phyloP scores from a whole-genome alignment of 2,329 filamentous ascomycete species.

The Fusarium domesticum region DNA sequence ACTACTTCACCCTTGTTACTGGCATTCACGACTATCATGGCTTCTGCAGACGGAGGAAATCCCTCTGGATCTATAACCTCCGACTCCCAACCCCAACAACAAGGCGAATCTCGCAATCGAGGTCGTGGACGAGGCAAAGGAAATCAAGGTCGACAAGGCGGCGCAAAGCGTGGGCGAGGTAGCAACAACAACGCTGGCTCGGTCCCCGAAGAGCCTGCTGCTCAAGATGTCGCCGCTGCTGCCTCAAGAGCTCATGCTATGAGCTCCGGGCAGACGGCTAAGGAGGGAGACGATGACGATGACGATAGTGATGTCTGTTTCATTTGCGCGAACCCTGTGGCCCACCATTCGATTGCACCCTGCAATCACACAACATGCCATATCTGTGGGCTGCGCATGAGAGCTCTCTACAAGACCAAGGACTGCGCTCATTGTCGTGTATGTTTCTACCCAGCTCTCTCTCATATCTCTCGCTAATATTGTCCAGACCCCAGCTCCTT shows the following conservation, averaged over 20 bases:
- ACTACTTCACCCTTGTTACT: background rate
- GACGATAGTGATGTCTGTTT: slow-evolving; percentile 86
- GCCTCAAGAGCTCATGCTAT: slow-evolving; percentile 38
- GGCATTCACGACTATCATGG: slow-evolving; percentile 9
- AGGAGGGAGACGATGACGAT: slow-evolving; percentile 37
- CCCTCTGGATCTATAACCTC: slow-evolving; percentile 12
- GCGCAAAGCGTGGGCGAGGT: slow-evolving; percentile 32
- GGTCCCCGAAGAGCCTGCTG: slow-evolving; percentile 29
- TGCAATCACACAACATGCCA: slow-evolving; percentile 98
- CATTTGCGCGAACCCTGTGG: slow-evolving; percentile 89
- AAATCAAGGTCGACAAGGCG: slow-evolving; percentile 38
- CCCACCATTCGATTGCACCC: slow-evolving; percentile 83
- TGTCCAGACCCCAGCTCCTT: slow-evolving; percentile 63
- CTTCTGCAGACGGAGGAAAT: slow-evolving; percentile 15
- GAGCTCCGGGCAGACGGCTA: slow-evolving; percentile 23
- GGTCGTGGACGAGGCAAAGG: slow-evolving; percentile 43
- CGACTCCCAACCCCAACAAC: slow-evolving; percentile 20
- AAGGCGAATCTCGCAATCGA: slow-evolving; percentile 35
- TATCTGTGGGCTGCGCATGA: slow-evolving; percentile 86
- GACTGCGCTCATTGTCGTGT: slow-evolving; percentile 95
- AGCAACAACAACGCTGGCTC: slow-evolving; percentile 22
- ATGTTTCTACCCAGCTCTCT: slow-evolving; percentile 33
- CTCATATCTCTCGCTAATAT: slow-evolving; percentile 17
- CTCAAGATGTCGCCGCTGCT: slow-evolving; percentile 32
- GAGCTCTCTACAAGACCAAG: slow-evolving; percentile 93